Conservation (phyloP, 345 rosid genomes). For the Melastoma malabathricum region DNA sequence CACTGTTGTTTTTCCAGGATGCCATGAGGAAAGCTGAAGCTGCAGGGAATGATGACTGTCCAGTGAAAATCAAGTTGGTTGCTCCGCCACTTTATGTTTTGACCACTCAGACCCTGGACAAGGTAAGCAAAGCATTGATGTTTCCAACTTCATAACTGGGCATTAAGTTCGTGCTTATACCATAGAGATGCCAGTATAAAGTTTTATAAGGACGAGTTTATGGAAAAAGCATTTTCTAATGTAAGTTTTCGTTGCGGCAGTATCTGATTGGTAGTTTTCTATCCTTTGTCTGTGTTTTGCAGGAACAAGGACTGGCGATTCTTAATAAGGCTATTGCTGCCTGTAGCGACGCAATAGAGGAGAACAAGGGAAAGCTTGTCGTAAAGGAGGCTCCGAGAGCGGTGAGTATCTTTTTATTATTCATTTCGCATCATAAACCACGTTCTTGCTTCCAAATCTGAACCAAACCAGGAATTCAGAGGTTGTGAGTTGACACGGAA, state of each 20-base stretch:
- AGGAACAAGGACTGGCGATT: conserved; percentile 91
- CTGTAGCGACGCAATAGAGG: conserved; percentile 67
- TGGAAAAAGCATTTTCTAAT: background rate
- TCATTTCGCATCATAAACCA: background rate
- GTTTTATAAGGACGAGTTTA: too few species aligned
- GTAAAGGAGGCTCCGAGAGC: conserved; percentile 93
- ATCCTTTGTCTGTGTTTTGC: conserved; percentile 8
- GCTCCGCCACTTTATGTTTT: conserved; percentile 97
- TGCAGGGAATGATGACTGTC: conserved; percentile 77
- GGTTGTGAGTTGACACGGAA: too few species aligned
- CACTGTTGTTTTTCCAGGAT: conserved; percentile 37
- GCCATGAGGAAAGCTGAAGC: conserved; percentile 97
- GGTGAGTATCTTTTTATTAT: conserved; percentile 32
- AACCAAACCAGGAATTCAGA: background rate
- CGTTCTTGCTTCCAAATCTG: background rate
- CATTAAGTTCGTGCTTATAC: background rate
- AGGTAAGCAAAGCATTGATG: conserved; percentile 32
- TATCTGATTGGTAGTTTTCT: background rate
- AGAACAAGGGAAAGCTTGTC: conserved; percentile 75
- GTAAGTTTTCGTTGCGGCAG: background rate
- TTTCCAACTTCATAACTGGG: background rate
- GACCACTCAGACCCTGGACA: conserved; percentile 93
- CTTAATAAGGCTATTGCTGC: conserved; percentile 66
- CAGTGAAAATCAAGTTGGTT: conserved; percentile 90
- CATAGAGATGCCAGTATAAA: too few species aligned